Conservation (phyloP, 2,329 filamentous ascomycete genomes). For the Fusarium denticulatum region DNA sequence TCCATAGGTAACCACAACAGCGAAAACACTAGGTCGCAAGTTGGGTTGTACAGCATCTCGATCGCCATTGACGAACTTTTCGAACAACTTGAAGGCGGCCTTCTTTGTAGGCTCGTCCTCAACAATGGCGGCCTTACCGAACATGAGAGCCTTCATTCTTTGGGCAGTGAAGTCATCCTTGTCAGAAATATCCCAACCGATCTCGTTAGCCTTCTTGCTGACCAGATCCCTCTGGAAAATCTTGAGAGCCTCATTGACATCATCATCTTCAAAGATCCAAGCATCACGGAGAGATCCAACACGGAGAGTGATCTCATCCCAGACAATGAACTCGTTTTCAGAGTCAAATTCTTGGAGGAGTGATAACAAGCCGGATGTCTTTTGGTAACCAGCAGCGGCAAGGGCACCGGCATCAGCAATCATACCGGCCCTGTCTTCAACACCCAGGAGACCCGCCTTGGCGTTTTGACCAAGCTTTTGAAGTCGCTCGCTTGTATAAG, state of each 20-base stretch:
- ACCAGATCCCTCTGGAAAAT: conserved; percentile 83
- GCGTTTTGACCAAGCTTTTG: conserved; percentile 89
- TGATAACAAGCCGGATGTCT: conserved; percentile 87
- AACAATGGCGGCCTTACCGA: conserved; percentile 81
- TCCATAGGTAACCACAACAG: conserved; percentile 84
- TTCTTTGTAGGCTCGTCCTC: conserved; percentile 82
- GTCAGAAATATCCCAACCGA: conserved; percentile 89
- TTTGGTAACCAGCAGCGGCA: conserved; percentile 90
- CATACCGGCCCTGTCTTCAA: conserved; percentile 95
- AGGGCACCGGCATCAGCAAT: conserved; percentile 92
- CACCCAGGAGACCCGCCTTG: conserved; percentile 74
- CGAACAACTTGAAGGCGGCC: conserved; percentile 90
- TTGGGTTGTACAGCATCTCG: conserved; percentile 88
- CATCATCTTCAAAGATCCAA: conserved; percentile 82
- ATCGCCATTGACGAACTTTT: conserved; percentile 83
- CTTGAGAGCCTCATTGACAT: conserved; percentile 79
- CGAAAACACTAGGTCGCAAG: conserved; percentile 86
- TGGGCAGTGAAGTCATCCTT: conserved; percentile 89
- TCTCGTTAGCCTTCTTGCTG: conserved; percentile 81
- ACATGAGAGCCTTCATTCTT: conserved; percentile 93
- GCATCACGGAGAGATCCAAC: conserved; percentile 82
- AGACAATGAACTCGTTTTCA: conserved; percentile 91
- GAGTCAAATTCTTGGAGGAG: conserved; percentile 85
- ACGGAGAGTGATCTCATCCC: conserved; percentile 88
- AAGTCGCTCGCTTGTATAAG: conserved; percentile 84